Evolutionary conservation across 2,329 filamentous ascomycete species (phyloP).

Genomic region (Pseudogymnoascus sp.): DNA sequence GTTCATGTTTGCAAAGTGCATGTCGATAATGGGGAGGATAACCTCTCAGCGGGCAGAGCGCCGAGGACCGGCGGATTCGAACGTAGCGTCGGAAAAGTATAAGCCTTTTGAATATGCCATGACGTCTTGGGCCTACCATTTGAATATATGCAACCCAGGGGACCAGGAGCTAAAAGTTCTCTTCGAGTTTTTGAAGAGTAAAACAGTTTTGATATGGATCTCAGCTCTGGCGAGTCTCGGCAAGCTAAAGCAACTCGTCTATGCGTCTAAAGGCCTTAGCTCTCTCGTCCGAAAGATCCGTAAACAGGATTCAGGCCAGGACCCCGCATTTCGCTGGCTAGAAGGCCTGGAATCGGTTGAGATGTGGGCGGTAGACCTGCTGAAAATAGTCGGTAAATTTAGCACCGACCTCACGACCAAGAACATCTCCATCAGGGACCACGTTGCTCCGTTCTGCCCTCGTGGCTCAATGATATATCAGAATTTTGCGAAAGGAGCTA

Average conservation of each 20-base stretch:
- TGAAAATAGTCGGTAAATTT: constrained; percentile 33
- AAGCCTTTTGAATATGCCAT: constrained; percentile 23
- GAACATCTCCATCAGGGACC: constrained; percentile 32
- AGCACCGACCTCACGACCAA: constrained; percentile 21
- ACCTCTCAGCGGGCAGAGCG: not conserved
- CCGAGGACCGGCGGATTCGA: not conserved
- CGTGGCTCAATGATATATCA: constrained; percentile 29
- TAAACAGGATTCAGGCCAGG: constrained; percentile 13
- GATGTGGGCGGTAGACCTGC: constrained; percentile 31
- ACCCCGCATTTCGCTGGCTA: constrained; percentile 12
- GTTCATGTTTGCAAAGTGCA: constrained; percentile 10
- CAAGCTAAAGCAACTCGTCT: constrained; percentile 25
- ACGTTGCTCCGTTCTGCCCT: constrained; percentile 35
- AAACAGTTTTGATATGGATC: constrained; percentile 31
- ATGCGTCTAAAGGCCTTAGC: constrained; percentile 24
- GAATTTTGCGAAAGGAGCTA: constrained; percentile 23
- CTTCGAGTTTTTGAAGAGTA: constrained; percentile 22
- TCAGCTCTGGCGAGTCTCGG: constrained; percentile 22
- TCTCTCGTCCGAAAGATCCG: constrained; percentile 17
- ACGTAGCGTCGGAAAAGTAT: not conserved
- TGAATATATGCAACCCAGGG: constrained; percentile 12
- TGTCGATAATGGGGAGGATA: not conserved
- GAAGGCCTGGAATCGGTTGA: constrained; percentile 24
- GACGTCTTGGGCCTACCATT: constrained; percentile 24
- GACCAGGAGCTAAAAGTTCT: constrained; percentile 17